These are phyloP conservation scores for Colletotrichum brevisporum DNA, from an alignment of 2,329 filamentous ascomycete genomes.

Conservation along the genomic window DNA sequence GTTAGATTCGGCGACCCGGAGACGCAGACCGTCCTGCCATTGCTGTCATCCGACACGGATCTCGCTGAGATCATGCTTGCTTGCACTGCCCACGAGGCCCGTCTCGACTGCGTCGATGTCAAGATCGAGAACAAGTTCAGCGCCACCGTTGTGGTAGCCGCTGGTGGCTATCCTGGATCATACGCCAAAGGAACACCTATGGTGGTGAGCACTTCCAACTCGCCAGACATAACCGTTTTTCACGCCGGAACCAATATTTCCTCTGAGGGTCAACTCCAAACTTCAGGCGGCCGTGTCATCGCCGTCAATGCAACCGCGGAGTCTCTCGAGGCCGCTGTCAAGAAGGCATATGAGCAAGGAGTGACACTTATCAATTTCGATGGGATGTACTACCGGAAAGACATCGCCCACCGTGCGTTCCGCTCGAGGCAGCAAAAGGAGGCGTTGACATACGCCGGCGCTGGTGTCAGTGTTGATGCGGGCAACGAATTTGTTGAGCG, in stretches of 20 bases:
- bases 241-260: slow-evolving; percentile 83
- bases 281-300: slow-evolving; percentile 87
- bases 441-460: slow-evolving; percentile 89
- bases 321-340: slow-evolving; percentile 82
- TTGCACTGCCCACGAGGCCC: slow-evolving; percentile 73
- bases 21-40: slow-evolving; percentile 83
- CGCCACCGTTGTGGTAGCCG: slow-evolving; percentile 87
- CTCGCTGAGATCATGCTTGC: slow-evolving; percentile 87
- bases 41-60: slow-evolving; percentile 82
- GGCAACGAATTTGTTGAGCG: slow-evolving; percentile 93
- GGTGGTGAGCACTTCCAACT: slow-evolving; percentile 54
- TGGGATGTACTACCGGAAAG: slow-evolving; percentile 86
- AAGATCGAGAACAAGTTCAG: slow-evolving; percentile 76
- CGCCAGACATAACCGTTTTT: slow-evolving; percentile 76
- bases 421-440: slow-evolving; percentile 59
- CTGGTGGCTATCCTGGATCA: slow-evolving; percentile 85
- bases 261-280: slow-evolving; percentile 70
- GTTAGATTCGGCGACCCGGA: slow-evolving; percentile 92
- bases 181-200: slow-evolving; percentile 80
- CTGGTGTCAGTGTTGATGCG: slow-evolving; percentile 94
- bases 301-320: slow-evolving; percentile 79
- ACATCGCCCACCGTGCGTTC: slow-evolving; percentile 85
- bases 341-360: slow-evolving; percentile 83
- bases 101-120: slow-evolving; percentile 75
- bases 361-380: slow-evolving; percentile 78